Base-by-base conservation (phyloP, 139 green algal species). In the Tetradesmus obliquus region DNA sequence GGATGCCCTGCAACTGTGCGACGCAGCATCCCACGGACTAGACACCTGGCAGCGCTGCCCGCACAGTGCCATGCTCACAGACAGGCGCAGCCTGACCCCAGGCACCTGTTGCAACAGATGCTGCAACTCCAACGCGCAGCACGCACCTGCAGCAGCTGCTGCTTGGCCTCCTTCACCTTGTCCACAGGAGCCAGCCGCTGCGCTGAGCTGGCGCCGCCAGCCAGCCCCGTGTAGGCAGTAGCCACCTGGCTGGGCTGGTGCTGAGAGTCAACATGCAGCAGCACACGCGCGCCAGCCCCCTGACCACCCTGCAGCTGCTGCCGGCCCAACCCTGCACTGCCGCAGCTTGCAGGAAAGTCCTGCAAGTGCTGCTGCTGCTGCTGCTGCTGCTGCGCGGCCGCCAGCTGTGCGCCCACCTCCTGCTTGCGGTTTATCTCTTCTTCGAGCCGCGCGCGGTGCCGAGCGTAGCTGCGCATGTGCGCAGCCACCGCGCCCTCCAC, bases 201-300 rank as follows among this genome's bases (percentile, higher is more conserved):
- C 80, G 80, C 82, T 3, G 2, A 24, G 22, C 20, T 55, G 72
- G 20, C 82, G 53, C 55, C 82, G 53, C 19, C 82, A 69, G 19
- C 20, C 10, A 22, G 3, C 9, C 86, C 71, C 20, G 55, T 45
- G 19, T 89, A 82, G 12, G 86, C 86, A 71, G 86, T 53, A 55
- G 76, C 60, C 17, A 90, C 86, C n/a, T 90, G 51, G 76, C 86
- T 90, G 6, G 86, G 86, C 86, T 69, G 53, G 22, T 90, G 86
- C 71, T 90, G 86, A 3, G 66, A 84, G 53, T 90, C 86, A 55
- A 74, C 8, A 71, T 90, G 86, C 71, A 74, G 19, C 69, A 90
- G 71, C 19, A 72, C 71, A 10, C 86, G 69, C 8, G 13, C 85
- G 45, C 62, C 45, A 57, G 17, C 80, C 32, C 13, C 4, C 12